Evolutionary conservation across 106 monocot genomes (phyloP).

Genomic region (Allium cepa): DNA sequence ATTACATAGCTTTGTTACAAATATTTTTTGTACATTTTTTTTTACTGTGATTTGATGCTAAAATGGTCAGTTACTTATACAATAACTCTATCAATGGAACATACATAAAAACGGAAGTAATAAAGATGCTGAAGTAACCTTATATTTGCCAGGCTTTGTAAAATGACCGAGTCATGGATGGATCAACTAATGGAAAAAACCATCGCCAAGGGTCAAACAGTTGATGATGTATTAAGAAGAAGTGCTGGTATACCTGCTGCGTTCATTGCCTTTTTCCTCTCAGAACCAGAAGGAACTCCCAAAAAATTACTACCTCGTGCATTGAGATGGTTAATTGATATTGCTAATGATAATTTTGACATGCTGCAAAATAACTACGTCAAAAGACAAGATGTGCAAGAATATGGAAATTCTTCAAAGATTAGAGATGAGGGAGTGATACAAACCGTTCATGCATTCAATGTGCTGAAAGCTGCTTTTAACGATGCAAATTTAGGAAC

Average conservation of each 20-base stretch:
- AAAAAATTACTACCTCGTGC: slow-evolving; percentile 84
- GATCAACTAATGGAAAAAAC: slow-evolving; percentile 81
- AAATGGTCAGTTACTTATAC: no score
- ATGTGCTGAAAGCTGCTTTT: slow-evolving; percentile 91
- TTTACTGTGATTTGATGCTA: no score
- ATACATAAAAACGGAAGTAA: no score
- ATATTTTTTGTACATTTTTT: no score
- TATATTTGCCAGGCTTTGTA: slow-evolving; percentile 59
- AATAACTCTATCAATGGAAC: no score
- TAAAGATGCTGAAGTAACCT: not conserved
- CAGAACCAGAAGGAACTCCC: slow-evolving; percentile 94
- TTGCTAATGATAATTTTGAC: slow-evolving; percentile 56
- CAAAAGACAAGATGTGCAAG: slow-evolving; percentile 9
- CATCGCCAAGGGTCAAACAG: slow-evolving; percentile 75
- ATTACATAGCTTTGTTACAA: no score
- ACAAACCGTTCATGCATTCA: slow-evolving; percentile 95
- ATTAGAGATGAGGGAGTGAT: slow-evolving; percentile 84
- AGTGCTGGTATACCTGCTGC: slow-evolving; percentile 99
- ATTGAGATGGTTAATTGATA: slow-evolving; percentile 64
- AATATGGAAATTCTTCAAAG: slow-evolving; percentile 35
- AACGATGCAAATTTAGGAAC: slow-evolving; percentile 89
- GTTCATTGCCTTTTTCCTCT: slow-evolving; percentile 86
- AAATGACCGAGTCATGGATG: slow-evolving; percentile 95
- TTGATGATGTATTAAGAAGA: slow-evolving; percentile 93
- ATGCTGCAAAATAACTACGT: slow-evolving; percentile 18